phyloP scores from a whole-genome alignment of 495 filamentous ascomycete genomes.

The Immersiella caudata region DNA sequence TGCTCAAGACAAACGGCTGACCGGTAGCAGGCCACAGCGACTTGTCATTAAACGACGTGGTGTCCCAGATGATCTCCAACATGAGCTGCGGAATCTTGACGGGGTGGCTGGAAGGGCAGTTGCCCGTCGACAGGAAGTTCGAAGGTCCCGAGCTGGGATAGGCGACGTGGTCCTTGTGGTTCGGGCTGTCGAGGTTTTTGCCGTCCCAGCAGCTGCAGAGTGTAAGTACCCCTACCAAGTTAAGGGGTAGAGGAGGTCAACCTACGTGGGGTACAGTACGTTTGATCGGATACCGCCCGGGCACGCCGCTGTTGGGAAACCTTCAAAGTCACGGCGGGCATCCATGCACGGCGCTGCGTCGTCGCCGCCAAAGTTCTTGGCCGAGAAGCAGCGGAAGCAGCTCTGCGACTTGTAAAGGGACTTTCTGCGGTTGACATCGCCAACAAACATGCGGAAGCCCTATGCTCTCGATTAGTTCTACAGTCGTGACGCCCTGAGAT shows the following conservation, averaged over 20 bases:
- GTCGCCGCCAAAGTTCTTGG: slow-evolving; percentile 45
- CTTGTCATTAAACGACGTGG: slow-evolving; percentile 40
- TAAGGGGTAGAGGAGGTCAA: neutral
- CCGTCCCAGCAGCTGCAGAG: slow-evolving; percentile 41
- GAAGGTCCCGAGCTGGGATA: slow-evolving; percentile 29
- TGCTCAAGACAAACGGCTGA: slow-evolving; percentile 51
- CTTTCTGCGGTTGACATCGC: slow-evolving; percentile 36
- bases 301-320: slow-evolving; percentile 37
- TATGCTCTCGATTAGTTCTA: neutral
- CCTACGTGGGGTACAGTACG: slow-evolving; percentile 49
- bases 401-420: slow-evolving; percentile 40
- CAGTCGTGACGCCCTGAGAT: neutral
- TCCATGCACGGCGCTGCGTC: slow-evolving; percentile 40
- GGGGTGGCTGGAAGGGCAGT: slow-evolving; percentile 28
- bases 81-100: slow-evolving; percentile 34
- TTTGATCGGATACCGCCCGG: slow-evolving; percentile 47
- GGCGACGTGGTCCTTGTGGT: slow-evolving; percentile 48
- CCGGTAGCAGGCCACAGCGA: slow-evolving; percentile 45
- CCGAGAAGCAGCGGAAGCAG: slow-evolving; percentile 50
- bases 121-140: slow-evolving; percentile 20
- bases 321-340: slow-evolving; percentile 37
- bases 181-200: slow-evolving; percentile 40
- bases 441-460: slow-evolving; percentile 44
- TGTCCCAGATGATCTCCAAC: slow-evolving; percentile 26
- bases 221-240: neutral